Evolutionary conservation across 441 rosid genomes (phyloP).

Genomic region (Syzygium syzygioides): DNA sequence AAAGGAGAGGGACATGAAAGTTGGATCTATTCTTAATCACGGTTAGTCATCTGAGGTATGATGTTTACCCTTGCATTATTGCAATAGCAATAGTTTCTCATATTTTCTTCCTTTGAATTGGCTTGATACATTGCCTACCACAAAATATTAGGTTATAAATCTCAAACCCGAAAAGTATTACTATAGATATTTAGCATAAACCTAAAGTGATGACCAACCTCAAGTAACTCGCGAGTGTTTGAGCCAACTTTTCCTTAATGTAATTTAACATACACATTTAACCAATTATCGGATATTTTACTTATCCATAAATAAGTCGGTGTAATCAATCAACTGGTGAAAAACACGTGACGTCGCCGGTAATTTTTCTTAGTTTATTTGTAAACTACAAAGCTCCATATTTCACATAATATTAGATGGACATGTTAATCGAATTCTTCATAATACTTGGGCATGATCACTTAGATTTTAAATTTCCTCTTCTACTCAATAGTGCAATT

Average conservation of each 20-base stretch:
- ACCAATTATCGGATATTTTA: neutral
- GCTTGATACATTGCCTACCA: no score
- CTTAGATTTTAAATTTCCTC: neutral
- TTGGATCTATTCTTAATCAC: neutral
- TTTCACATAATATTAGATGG: neutral
- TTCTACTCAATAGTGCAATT: neutral
- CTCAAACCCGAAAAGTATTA: neutral
- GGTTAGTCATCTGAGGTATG: neutral
- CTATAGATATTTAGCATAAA: neutral
- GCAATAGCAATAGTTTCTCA: neutral
- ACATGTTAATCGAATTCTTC: neutral
- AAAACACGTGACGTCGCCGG: neutral
- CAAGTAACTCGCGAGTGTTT: neutral
- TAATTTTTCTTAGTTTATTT: neutral
- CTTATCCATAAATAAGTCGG: neutral
- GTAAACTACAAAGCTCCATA: neutral
- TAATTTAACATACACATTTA: neutral
- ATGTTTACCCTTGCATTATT: neutral
- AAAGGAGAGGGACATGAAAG: neutral
- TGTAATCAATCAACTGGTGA: neutral
- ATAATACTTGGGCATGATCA: neutral
- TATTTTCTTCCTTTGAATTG: neutral
- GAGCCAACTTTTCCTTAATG: neutral
- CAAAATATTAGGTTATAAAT: neutral
- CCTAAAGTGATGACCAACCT: neutral